phyloP scores from a whole-genome alignment of 164 flowering plant species.

The Taxillus chinensis region DNA sequence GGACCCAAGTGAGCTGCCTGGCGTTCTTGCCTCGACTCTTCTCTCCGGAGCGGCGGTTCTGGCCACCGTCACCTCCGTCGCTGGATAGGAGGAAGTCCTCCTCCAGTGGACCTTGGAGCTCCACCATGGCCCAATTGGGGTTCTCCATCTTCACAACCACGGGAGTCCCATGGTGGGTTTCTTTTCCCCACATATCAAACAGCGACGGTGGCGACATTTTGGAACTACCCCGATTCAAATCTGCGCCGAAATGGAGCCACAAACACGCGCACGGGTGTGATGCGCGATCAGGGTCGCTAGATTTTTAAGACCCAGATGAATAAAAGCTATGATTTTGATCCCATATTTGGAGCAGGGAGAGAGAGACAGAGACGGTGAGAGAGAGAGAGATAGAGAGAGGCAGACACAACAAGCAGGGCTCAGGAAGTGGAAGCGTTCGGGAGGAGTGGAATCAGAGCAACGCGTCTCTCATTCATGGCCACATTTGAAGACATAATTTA shows the following conservation, averaged over 20 bases:
- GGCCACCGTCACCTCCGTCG: neutral
- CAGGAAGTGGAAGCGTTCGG: neutral
- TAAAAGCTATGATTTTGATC: neutral
- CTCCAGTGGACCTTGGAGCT: conserved; percentile 48
- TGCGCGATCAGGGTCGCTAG: no score
- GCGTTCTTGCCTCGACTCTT: conserved; percentile 71
- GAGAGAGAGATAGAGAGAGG: no score
- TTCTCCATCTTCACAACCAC: conserved; percentile 88
- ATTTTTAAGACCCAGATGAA: neutral
- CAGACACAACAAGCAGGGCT: neutral
- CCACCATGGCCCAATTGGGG: conserved; percentile 80
- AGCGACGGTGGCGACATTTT: conserved; percentile 20
- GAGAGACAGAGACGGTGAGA: neutral
- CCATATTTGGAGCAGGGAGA: neutral
- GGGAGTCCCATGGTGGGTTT: conserved; percentile 60
- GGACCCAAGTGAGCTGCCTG: conserved; percentile 93
- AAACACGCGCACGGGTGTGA: no score
- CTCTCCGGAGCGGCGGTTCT: conserved; percentile 10
- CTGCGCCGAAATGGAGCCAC: no score
- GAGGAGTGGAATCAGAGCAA: neutral
- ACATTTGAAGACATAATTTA: neutral
- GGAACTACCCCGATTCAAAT: no score
- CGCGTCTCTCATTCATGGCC: neutral
- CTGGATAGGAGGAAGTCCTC: conserved; percentile 35
- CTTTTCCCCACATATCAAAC: conserved; percentile 61